Conservation (phyloP, 2,329 filamentous ascomycete species). For the Fusarium luffae region DNA sequence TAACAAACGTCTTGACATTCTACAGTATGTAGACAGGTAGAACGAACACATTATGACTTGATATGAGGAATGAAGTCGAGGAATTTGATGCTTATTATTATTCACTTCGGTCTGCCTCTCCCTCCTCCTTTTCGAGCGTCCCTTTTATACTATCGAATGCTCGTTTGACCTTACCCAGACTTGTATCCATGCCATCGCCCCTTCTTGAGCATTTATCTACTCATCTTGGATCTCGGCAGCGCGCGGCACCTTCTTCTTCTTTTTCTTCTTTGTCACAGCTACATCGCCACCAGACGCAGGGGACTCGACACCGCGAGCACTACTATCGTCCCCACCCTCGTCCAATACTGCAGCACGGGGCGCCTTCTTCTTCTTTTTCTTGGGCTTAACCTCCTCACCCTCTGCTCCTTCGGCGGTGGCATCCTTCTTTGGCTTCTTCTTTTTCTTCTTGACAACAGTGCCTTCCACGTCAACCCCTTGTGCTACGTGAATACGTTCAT, state of each 20-base stretch:
- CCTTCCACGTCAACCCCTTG: slow-evolving; percentile 75
- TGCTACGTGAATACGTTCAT: slow-evolving; percentile 77
- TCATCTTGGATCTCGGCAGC: slow-evolving; percentile 47
- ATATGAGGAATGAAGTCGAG: slow-evolving; percentile 4
- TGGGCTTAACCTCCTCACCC: slow-evolving; percentile 36
- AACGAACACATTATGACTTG: slow-evolving; percentile 6
- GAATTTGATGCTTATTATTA: slow-evolving; percentile 12
- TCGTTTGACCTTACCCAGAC: background rate
- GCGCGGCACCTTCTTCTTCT: slow-evolving; percentile 54
- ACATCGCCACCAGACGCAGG: slow-evolving; percentile 37
- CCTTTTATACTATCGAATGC: slow-evolving; percentile 21
- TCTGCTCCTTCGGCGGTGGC: slow-evolving; percentile 18
- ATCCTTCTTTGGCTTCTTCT: slow-evolving; percentile 61
- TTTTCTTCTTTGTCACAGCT: slow-evolving; percentile 61
- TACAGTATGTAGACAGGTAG: background rate
- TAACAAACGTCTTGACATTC: slow-evolving; percentile 3
- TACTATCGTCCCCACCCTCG: slow-evolving; percentile 34
- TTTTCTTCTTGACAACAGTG: slow-evolving; percentile 74
- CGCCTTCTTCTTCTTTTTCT: slow-evolving; percentile 52
- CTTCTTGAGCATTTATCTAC: slow-evolving; percentile 1
- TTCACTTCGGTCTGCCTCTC: slow-evolving; percentile 20
- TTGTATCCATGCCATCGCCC: background rate
- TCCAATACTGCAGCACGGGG: slow-evolving; percentile 26
- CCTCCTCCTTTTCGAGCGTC: slow-evolving; percentile 21
- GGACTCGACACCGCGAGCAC: slow-evolving; percentile 29